A percentile compares a stretch with the other conserved stretches of the same genome.
These are phyloP conservation scores for Ogataea corticis DNA, from an alignment of 805 yeast genomes.

Conservation along the genomic window DNA sequence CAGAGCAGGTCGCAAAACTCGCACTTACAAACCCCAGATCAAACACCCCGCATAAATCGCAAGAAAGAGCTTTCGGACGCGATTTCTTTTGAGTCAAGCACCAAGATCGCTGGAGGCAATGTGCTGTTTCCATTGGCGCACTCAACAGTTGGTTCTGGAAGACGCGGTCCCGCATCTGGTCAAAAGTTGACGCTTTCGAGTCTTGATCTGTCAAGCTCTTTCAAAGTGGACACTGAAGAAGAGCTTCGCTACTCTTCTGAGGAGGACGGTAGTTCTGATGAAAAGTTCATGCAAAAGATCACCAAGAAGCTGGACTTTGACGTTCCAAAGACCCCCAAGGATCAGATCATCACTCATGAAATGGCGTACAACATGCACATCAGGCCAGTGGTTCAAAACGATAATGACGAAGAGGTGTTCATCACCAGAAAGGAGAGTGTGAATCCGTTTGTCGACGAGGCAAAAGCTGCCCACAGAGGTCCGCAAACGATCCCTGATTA, in stretches of 20 bases:
- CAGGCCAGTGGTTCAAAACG: constrained; percentile 19
- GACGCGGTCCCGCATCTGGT: constrained; percentile 13
- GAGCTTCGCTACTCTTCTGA: constrained; percentile 24
- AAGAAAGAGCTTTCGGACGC: constrained; percentile 27
- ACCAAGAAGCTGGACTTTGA: constrained; percentile 25
- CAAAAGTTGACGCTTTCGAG: constrained; percentile 9
- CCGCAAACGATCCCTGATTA: constrained; percentile 6
- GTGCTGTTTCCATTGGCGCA: constrained; percentile 31
- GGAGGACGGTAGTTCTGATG: constrained; percentile 18
- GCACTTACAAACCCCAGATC: constrained; percentile 28
- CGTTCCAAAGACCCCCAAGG: constrained; percentile 39
- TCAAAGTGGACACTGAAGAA: constrained; percentile 25
- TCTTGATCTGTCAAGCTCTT: constrained; percentile 24
- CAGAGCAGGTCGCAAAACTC: constrained; percentile 10
- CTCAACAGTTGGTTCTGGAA: constrained; percentile 34
- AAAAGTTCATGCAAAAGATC: constrained; percentile 15
- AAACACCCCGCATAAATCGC: constrained; percentile 26
- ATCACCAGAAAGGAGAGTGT: constrained; percentile 16
- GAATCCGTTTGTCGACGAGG: constrained; percentile 34
- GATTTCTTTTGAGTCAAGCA: constrained; percentile 15
- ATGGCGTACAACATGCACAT: constrained; percentile 31
- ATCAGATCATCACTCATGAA: constrained; percentile 36
- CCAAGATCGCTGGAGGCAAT: constrained; percentile 12
- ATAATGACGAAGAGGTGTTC: constrained; percentile 21
- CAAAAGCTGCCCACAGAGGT: background rate